Base-by-base conservation (phyloP, 2,329 filamentous ascomycete genomes). In the Aspergillus fumigatiaffinis region DNA sequence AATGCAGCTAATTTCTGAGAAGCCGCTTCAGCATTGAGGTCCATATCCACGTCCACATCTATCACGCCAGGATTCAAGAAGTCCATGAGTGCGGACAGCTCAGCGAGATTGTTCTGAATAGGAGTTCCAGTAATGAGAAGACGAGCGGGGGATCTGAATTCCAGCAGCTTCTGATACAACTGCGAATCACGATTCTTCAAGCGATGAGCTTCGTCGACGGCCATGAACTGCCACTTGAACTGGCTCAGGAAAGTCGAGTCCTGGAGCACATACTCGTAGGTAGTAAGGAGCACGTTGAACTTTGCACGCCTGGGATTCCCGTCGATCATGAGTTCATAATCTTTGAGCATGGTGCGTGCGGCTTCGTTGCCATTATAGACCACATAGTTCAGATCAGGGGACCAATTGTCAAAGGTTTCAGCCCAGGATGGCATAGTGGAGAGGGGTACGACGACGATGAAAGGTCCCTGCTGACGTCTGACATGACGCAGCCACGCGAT, bases 351-450 rank as follows among this genome's bases (percentile, higher is more conserved):
- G 63, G 82, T 88, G 48, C 95, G 90, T 32, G 94, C 88, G 35
- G 88, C 84, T 71, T 94, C 89, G 54, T 92, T 93, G 52, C 95
- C 94, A 53, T 93, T 91, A 74, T 99, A 99, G 53, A 97, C 91
- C 57, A 99, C 90, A 73, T 97, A 97, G 74, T 99, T 97, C 61
- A 97, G 77, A 70, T 97, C 93, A 0, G 94, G 94, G 2, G 94
- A 87, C 94, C 94, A 99, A 62, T 89, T 82, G 73, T 97, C 94
- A 75, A 99, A 97, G 0, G 94, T 99, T 69, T 99, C 94, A 49
- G 91, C 94, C 94, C 94, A 99, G 2, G 94, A 92, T 6, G 94
- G 93, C 78, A 99, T 96, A 50, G 96, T 96, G 59, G 93, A 97
- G 25, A 99, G 82, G 28, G 94, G 94, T 7, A 96, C 94, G n/a